Percentiles rank a stretch among this genome's conserved stretches.
Conservation (phyloP, 768 basidiomycete genomes). For the Tylopilus felleus region DNA sequence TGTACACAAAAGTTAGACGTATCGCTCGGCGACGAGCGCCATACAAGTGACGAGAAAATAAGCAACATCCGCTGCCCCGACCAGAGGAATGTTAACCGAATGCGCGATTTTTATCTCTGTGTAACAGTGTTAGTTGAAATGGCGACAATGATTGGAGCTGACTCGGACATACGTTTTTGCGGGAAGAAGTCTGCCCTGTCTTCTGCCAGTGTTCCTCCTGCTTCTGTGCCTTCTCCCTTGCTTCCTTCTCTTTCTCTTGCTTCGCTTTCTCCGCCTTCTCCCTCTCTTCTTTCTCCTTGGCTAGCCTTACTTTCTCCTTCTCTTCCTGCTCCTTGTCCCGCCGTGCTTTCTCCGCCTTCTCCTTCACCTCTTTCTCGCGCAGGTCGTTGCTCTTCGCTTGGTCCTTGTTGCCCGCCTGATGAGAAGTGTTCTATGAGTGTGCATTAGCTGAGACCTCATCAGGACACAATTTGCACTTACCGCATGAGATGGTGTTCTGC, state of each 20-base stretch:
- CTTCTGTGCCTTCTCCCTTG: neutral
- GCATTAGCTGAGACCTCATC: neutral
- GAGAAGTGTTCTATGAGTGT: neutral
- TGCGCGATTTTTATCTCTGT: neutral
- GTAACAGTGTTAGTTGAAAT: neutral
- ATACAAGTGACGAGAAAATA: conserved; percentile 12
- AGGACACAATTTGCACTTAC: conserved; percentile 3
- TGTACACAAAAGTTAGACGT: conserved; percentile 8
- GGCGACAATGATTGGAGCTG: neutral
- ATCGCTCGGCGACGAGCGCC: neutral
- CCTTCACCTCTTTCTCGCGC: neutral
- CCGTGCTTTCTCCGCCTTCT: neutral
- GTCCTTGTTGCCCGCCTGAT: neutral
- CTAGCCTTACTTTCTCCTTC: neutral
- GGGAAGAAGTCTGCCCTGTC: neutral
- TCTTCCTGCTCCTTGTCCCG: neutral
- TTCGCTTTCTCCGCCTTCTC: neutral
- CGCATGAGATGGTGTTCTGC: neutral
- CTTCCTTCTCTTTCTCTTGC: neutral
- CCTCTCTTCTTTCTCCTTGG: neutral
- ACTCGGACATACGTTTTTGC: conserved; percentile 5
- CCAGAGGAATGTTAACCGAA: neutral
- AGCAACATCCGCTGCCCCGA: conserved; percentile 1
- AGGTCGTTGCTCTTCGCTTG: neutral
- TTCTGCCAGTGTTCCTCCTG: neutral